A percentile compares a stretch with the other conserved stretches of the same genome.
Conservation (phyloP, 805 yeast genomes). For the Candida easanensis region DNA sequence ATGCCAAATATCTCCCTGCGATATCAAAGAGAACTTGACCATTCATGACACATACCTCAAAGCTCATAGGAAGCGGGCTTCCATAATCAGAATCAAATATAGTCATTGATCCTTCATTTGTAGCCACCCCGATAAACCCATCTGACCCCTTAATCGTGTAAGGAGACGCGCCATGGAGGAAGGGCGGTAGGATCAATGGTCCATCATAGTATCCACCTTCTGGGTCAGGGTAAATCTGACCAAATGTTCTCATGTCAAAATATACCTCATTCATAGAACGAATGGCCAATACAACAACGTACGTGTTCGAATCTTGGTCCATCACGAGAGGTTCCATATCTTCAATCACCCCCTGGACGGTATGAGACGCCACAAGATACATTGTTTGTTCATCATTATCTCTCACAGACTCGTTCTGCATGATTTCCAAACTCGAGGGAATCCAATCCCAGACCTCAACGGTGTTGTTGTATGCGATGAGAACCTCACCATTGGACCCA, state of each 20-base stretch:
- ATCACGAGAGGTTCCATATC: conserved; percentile 27
- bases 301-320: conserved; percentile 22
- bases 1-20: conserved; percentile 38
- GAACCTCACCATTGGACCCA: conserved; percentile 38
- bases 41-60: conserved; percentile 24
- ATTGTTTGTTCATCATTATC: conserved; percentile 21
- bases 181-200: conserved; percentile 28
- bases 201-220: conserved; percentile 8
- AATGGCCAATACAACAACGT: conserved; percentile 18
- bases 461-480: conserved; percentile 26
- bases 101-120: conserved; percentile 29
- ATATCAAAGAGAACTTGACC: conserved; percentile 42
- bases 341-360: conserved; percentile 19
- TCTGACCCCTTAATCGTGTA: conserved; percentile 21
- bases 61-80: conserved; percentile 18
- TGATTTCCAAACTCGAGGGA: conserved; percentile 23
- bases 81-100: conserved; percentile 22
- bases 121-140: conserved; percentile 26
- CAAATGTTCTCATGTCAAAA: conserved; percentile 19
- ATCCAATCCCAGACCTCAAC: conserved; percentile 42
- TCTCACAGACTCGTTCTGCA: conserved; percentile 6
- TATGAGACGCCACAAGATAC: conserved; percentile 28
- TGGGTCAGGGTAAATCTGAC: conserved; percentile 15
- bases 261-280: conserved; percentile 11
- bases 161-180: conserved; percentile 25